These are phyloP conservation scores for Solanum lycopersicoides DNA, from an alignment of 257 asterid species.

Conservation along the genomic window DNA sequence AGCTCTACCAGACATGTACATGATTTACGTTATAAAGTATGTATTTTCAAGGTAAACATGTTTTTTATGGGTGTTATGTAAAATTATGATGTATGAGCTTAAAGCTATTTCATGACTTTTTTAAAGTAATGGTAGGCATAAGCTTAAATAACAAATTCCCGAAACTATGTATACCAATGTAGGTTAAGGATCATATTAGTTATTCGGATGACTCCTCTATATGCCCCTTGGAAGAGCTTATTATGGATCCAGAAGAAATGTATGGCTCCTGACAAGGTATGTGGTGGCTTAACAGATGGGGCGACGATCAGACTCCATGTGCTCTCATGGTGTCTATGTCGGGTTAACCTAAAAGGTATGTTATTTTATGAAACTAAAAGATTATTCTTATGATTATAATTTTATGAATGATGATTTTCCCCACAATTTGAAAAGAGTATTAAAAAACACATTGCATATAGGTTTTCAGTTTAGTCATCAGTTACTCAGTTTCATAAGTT, in stretches of 20 bases:
- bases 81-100: too few relatives aligned
- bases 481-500: not conserved
- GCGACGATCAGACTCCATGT: not conserved
- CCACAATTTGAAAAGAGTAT: not conserved
- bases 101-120: too few relatives aligned
- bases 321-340: not conserved
- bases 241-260: not conserved
- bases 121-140: too few relatives aligned
- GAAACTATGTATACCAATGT: too few relatives aligned
- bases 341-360: not conserved
- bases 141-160: too few relatives aligned
- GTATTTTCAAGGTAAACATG: too few relatives aligned
- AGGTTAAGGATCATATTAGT: not conserved
- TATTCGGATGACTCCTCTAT: not conserved
- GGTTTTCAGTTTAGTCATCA: not conserved
- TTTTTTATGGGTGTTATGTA: too few relatives aligned
- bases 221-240: not conserved
- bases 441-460: not conserved
- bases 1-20: too few relatives aligned
- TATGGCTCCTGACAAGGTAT: not conserved
- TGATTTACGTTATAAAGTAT: too few relatives aligned
- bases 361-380: not conserved
- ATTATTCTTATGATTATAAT: not conserved
- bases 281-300: not conserved
- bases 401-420: not conserved